Conservation (phyloP, 106 monocot species). For the Dioscorea dumetorum region DNA sequence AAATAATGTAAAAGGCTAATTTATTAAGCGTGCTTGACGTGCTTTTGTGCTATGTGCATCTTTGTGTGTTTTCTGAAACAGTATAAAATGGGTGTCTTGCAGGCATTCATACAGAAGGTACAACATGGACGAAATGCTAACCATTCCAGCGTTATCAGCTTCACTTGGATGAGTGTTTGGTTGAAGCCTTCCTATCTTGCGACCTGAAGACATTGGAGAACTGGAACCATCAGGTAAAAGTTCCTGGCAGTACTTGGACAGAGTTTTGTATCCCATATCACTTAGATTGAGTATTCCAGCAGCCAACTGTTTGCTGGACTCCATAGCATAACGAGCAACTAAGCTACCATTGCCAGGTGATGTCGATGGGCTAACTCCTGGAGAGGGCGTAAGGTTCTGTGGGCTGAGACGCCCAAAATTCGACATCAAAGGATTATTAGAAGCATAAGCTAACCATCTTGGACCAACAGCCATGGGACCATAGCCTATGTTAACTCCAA, state of each 20-base stretch:
- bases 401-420: conserved; percentile 85
- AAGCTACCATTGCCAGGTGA: conserved; percentile 82
- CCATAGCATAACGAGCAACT: conserved; percentile 98
- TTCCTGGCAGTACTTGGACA: conserved; percentile 88
- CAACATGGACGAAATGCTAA: conserved; percentile 8
- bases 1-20: too few species aligned
- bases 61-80: too few species aligned
- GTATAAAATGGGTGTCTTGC: too few species aligned
- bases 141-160: conserved; percentile 95
- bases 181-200: conserved; percentile 50
- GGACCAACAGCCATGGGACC: conserved; percentile 92
- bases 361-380: conserved; percentile 91
- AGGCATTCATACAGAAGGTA: not conserved
- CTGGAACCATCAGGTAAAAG: conserved; percentile 78
- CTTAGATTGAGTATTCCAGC: conserved; percentile 86
- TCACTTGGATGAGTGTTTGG: conserved; percentile 47
- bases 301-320: conserved; percentile 93
- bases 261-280: conserved; percentile 88
- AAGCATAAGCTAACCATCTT: conserved; percentile 95
- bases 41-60: too few species aligned
- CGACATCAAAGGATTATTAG: conserved; percentile 77
- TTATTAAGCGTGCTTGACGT: too few species aligned
- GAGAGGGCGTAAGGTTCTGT: conserved; percentile 82
- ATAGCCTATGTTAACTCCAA: conserved; percentile 77
- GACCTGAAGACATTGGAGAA: conserved; percentile 54